Evolutionary conservation across 345 rosid species (phyloP).

Genomic region (Crucihimalaya himalaica): DNA sequence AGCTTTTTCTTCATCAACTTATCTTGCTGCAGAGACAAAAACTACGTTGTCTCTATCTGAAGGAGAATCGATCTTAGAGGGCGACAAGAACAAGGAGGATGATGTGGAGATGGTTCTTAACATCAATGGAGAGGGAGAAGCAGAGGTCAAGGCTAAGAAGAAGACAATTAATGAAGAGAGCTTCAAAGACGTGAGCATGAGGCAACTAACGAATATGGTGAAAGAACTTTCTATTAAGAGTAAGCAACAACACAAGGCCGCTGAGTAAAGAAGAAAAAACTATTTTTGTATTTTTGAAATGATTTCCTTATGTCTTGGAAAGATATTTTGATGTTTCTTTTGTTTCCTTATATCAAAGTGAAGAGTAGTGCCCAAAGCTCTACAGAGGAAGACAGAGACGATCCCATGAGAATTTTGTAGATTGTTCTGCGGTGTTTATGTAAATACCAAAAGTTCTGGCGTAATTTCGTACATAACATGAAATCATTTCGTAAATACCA

Average conservation of each 20-base stretch:
- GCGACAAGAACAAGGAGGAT: conserved; percentile 14
- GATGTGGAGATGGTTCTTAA: conserved; percentile 22
- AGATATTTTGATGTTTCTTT: not conserved
- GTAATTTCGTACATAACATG: too few relatives aligned
- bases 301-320: conserved; percentile 21
- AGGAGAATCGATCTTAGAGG: conserved; percentile 37
- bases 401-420: too few relatives aligned
- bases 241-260: conserved; percentile 32
- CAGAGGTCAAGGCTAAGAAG: conserved; percentile 23
- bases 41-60: conserved; percentile 29
- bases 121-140: conserved; percentile 44
- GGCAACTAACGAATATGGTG: conserved; percentile 51
- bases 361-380: too few relatives aligned
- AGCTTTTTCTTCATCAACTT: conserved; percentile 20
- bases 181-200: conserved; percentile 44
- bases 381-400: too few relatives aligned
- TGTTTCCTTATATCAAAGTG: too few relatives aligned
- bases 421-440: too few relatives aligned
- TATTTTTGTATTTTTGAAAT: not conserved
- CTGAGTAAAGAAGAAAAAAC: conserved; percentile 7
- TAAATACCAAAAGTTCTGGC: too few relatives aligned
- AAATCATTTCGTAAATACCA: too few relatives aligned
- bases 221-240: too few relatives aligned
- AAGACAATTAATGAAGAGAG: conserved; percentile 30
- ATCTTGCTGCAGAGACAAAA: not conserved